Evolutionary conservation across 371 early-diverging fungal genomes (phyloP).

Genomic region (Mucor sp.): DNA sequence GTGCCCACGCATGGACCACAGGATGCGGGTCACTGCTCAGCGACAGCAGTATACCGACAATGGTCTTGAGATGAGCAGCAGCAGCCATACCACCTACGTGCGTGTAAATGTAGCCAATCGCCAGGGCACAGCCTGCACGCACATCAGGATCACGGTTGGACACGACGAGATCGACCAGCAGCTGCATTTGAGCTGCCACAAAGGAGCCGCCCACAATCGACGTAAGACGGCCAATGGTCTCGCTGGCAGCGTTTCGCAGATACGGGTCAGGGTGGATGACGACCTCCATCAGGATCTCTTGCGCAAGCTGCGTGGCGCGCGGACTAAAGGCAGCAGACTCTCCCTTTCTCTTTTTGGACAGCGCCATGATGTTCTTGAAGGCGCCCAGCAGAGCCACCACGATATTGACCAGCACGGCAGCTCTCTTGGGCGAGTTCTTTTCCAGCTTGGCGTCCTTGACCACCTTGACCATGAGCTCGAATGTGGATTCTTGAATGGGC

Average conservation of each 20-base stretch:
- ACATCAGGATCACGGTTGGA: slow-evolving; percentile 92
- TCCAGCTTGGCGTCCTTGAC: slow-evolving; percentile 66
- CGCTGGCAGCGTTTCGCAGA: slow-evolving; percentile 79
- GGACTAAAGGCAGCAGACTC: slow-evolving; percentile 49
- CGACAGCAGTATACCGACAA: slow-evolving; percentile 89
- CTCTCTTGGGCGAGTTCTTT: slow-evolving; percentile 75
- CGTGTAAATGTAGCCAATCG: slow-evolving; percentile 87
- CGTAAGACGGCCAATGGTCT: slow-evolving; percentile 82
- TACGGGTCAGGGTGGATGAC: slow-evolving; percentile 73
- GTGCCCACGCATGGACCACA: slow-evolving; percentile 92
- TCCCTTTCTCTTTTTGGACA: slow-evolving; percentile 27
- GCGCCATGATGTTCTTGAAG: slow-evolving; percentile 62
- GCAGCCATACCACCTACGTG: slow-evolving; percentile 93
- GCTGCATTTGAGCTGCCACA: slow-evolving; percentile 80
- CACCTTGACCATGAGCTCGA: slow-evolving; percentile 75
- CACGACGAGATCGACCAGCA: slow-evolving; percentile 85
- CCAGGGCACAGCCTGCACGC: slow-evolving; percentile 89
- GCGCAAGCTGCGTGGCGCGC: slow-evolving; percentile 50
- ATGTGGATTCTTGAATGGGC: slow-evolving; percentile 71
- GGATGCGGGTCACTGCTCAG: slow-evolving; percentile 92
- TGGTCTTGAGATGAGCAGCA: slow-evolving; percentile 79
- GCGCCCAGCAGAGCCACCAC: slow-evolving; percentile 71
- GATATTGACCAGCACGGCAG: slow-evolving; percentile 81
- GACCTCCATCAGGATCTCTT: slow-evolving; percentile 67
- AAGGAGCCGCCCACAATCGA: slow-evolving; percentile 74